phyloP scores from a whole-genome alignment of 441 rosid genomes.

The Adansonia grandidieri region DNA sequence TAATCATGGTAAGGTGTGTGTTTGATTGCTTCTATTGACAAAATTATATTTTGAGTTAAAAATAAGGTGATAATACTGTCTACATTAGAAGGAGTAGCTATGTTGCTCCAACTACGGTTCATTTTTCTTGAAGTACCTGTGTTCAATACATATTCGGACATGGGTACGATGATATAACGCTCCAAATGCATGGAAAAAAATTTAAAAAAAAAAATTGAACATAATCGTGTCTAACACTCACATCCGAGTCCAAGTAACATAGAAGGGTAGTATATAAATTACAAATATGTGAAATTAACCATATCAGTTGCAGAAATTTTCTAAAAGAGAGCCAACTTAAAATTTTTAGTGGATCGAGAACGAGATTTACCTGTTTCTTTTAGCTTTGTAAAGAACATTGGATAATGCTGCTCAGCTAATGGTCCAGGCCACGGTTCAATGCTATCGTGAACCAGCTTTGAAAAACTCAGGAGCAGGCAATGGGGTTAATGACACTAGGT shows the following conservation, averaged over 20 bases:
- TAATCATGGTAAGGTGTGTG: too few relatives aligned
- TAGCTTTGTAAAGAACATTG: conserved; percentile 2
- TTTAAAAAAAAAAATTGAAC: background rate
- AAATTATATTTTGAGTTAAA: too few relatives aligned
- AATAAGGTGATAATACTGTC: too few relatives aligned
- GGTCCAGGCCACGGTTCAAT: conserved; percentile 28
- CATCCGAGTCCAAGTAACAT: too few relatives aligned
- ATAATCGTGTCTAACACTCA: too few relatives aligned
- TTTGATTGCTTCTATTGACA: too few relatives aligned
- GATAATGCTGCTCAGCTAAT: background rate
- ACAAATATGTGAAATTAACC: background rate
- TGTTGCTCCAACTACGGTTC: background rate
- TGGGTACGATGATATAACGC: background rate
- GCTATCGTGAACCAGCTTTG: conserved; percentile 26
- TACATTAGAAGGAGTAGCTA: too few relatives aligned
- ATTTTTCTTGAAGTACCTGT: background rate
- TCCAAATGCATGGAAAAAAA: background rate
- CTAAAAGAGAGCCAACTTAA: background rate
- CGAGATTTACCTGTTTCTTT: conserved; percentile 1
- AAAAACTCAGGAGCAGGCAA: conserved; percentile 27
- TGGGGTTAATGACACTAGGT: conserved; percentile 27
- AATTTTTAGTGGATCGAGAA: background rate
- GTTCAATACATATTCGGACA: background rate
- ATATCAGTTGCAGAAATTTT: background rate
- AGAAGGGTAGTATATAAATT: background rate